phyloP scores from a whole-genome alignment of 352 stramenopile species.

The Pythium diclinum region DNA sequence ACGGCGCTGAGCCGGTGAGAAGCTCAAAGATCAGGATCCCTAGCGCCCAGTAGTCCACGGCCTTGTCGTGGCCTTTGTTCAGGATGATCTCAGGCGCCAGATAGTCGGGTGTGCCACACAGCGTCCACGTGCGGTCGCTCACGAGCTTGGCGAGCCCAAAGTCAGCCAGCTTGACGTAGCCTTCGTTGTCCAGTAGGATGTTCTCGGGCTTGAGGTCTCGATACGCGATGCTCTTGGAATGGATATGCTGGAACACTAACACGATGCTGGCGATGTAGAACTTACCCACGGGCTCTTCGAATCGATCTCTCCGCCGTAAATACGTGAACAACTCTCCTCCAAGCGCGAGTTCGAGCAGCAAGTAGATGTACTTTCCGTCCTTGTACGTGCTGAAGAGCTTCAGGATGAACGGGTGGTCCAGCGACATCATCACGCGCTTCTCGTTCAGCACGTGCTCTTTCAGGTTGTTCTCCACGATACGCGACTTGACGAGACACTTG shows the following conservation, averaged over 20 bases:
- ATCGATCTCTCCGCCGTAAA: constrained; percentile 64
- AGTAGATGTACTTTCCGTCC: constrained; percentile 88
- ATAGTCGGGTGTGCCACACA: constrained; percentile 93
- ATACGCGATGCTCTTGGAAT: constrained; percentile 89
- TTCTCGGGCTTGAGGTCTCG: constrained; percentile 91
- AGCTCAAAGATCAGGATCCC: constrained; percentile 91
- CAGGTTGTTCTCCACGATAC: constrained; percentile 90
- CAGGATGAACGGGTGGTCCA: constrained; percentile 91
- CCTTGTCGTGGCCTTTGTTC: constrained; percentile 88
- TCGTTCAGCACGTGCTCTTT: constrained; percentile 92
- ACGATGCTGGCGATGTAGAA: constrained; percentile 91
- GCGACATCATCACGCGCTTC: constrained; percentile 82
- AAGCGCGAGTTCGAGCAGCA: constrained; percentile 90
- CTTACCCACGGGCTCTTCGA: constrained; percentile 68
- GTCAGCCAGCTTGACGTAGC: constrained; percentile 89
- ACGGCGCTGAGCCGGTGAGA: constrained; percentile 79
- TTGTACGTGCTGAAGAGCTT: constrained; percentile 89
- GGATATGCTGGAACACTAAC: constrained; percentile 89
- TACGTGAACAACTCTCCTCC: constrained; percentile 93
- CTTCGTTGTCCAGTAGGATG: constrained; percentile 78
- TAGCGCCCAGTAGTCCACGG: constrained; percentile 91
- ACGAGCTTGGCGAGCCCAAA: constrained; percentile 92
- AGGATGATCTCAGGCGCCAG: constrained; percentile 92
- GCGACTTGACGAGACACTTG: constrained; percentile 91
- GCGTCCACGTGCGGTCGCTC: constrained; percentile 82